Conservation (phyloP, 176 grass and related monocot species). For the Oryza nivara region DNA sequence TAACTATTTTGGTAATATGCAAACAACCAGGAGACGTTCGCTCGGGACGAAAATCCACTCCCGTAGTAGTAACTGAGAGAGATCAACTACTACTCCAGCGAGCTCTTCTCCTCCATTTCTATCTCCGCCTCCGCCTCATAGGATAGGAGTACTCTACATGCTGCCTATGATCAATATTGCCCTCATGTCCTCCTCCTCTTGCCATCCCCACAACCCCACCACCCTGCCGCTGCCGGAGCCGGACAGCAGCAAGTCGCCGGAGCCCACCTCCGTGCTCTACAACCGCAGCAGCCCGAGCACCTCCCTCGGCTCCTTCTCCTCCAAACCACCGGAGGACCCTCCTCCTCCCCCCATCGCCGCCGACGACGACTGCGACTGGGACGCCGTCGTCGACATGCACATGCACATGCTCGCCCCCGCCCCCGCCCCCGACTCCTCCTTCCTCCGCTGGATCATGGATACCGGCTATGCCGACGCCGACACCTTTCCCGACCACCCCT, state of each 20-base stretch:
- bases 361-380: conserved; percentile 17
- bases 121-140: too few species aligned
- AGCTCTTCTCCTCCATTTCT: too few species aligned
- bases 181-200: neutral
- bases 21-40: too few species aligned
- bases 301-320: conserved; percentile 5
- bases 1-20: too few species aligned
- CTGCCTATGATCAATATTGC: neutral
- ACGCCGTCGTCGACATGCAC: conserved; percentile 33
- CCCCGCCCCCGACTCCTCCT: conserved; percentile 20
- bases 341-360: conserved; percentile 44
- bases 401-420: conserved; percentile 31
- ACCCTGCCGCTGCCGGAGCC: too few species aligned
- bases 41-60: too few species aligned
- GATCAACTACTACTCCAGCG: too few species aligned
- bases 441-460: conserved; percentile 58
- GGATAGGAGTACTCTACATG: too few species aligned
- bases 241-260: conserved; percentile 22
- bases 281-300: conserved; percentile 59
- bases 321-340: neutral
- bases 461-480: conserved; percentile 4
- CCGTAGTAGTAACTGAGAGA: too few species aligned
- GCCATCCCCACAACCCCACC: neutral
- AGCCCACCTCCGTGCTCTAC: conserved; percentile 61
- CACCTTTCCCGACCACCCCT: conserved; percentile 13